phyloP scores from a whole-genome alignment of 2,329 filamentous ascomycete species.

The Aspergillus eucalypticola region DNA sequence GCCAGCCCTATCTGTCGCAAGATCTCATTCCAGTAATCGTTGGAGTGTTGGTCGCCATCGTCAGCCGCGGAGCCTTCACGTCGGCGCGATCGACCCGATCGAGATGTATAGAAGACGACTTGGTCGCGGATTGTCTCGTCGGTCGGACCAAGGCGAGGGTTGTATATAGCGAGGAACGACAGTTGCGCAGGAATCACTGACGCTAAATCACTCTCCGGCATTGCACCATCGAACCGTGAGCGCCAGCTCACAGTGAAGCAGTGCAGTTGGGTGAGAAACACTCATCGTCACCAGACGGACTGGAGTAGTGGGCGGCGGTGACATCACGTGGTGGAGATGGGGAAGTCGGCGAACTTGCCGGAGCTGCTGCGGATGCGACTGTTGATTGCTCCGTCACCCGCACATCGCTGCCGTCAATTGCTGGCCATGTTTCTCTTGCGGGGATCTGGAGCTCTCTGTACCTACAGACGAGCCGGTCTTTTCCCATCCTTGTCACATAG shows the following conservation, averaged over 20 bases:
- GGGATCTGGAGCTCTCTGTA: constrained; percentile 23
- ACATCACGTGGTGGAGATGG: constrained; percentile 35
- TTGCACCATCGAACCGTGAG: constrained; percentile 32
- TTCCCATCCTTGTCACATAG: constrained; percentile 19
- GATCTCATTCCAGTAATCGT: constrained; percentile 78
- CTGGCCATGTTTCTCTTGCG: constrained; percentile 29
- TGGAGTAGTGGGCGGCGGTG: constrained; percentile 27
- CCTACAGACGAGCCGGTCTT: constrained; percentile 21
- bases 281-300: constrained; percentile 13
- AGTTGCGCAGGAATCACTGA: constrained; percentile 74
- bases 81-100: constrained; percentile 30
- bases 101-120: constrained; percentile 88
- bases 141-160: constrained; percentile 72
- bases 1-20: constrained; percentile 92
- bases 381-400: background rate
- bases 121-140: constrained; percentile 77
- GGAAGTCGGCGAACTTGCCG: constrained; percentile 11
- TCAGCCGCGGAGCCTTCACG: constrained; percentile 19
- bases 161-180: constrained; percentile 92
- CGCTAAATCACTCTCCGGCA: constrained; percentile 39
- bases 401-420: constrained; percentile 7
- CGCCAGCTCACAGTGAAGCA: constrained; percentile 16
- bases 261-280: background rate
- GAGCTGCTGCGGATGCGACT: constrained; percentile 16
- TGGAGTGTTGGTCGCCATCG: constrained; percentile 34